Base-by-base conservation (phyloP, 169 alveolate species). In the Toxoplasma gondii region DNA sequence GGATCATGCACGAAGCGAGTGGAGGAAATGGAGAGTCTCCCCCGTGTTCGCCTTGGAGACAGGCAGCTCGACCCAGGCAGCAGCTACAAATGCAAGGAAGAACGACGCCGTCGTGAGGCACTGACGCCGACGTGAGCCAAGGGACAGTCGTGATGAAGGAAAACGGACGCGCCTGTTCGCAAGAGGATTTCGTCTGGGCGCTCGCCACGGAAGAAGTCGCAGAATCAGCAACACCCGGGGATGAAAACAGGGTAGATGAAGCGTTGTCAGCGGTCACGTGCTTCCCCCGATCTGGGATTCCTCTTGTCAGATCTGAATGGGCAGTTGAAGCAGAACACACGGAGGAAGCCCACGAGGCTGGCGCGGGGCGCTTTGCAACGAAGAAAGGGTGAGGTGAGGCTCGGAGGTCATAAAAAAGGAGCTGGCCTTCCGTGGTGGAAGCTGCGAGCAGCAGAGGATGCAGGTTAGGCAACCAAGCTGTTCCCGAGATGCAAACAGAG, bases 321-420 rank as follows among this genome's bases (percentile, higher is more conserved):
- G 27, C 58, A 49, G 58, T 49, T 49, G 58, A 49, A 49, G 4
- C 22, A 9, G 58, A 49, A 17, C 27, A 9, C 12, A 49, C 58
- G 58, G 58, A 49, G 1, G 58, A 1, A 9, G 58, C 58, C 58
- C 58, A 49, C 58, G 58, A 49, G 58, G 58, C 58, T 4, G 78
- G n/a, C 78, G 24, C 78, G 78, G 78, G 78, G 34, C 34, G 78
- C 78, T 78, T 4, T 16, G 93, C 88, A 31, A 67, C 34, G 88
- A 39, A 67, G 49, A 67, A 49, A 2, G 93, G 93, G 43, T 69
- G 82, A 24, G 93, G 82, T 24, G 93, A 90, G 38, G 74, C 93
- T 2, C 93, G 64, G n/a, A 80, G 81, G 78, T 90, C 93, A 43
- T 90, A 90, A 41, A 90, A 69, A 41, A 90, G 93, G 45, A 90